A percentile compares a stretch with the other conserved stretches of the same genome.
These are phyloP conservation scores for Ophiocytium majus DNA, from an alignment of 352 stramenopile genomes.

Conservation along the genomic window DNA sequence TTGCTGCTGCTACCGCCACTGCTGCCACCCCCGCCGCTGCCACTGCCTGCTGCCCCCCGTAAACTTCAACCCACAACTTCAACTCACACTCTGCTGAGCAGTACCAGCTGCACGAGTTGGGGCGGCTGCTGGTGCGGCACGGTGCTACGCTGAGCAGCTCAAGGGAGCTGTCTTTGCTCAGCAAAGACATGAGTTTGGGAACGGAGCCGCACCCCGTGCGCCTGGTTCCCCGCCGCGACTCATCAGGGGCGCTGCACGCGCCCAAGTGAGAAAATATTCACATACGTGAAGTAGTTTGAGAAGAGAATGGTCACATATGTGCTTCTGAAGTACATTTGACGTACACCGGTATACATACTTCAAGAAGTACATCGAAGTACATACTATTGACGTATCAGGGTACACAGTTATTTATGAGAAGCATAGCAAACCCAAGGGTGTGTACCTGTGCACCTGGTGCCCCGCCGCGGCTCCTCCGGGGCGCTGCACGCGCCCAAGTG, in stretches of 20 bases:
- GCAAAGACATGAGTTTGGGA: not conserved
- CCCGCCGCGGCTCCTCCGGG: no score
- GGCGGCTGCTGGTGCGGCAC: not conserved
- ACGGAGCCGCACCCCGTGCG: not conserved
- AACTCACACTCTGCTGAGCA: not conserved
- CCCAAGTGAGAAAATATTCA: not conserved
- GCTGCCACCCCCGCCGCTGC: not conserved
- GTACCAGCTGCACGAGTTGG: not conserved
- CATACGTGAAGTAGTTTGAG: not conserved
- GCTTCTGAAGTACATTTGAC: not conserved
- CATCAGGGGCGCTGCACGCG: not conserved
- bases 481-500: no score
- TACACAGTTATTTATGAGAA: no score
- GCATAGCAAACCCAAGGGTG: no score
- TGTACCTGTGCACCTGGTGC: no score
- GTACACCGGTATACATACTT: not conserved
- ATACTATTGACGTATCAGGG: not conserved
- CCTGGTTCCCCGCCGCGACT: not conserved
- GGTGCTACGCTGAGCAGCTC: not conserved
- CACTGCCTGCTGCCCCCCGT: no score
- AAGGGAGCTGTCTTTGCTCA: not conserved
- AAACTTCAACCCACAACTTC: no score
- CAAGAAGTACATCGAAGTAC: not conserved
- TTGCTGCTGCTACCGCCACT: not conserved
- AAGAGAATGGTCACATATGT: not conserved